Base-by-base conservation (phyloP, 2,329 filamentous ascomycete genomes). In the Nigrospora sphaerica region DNA sequence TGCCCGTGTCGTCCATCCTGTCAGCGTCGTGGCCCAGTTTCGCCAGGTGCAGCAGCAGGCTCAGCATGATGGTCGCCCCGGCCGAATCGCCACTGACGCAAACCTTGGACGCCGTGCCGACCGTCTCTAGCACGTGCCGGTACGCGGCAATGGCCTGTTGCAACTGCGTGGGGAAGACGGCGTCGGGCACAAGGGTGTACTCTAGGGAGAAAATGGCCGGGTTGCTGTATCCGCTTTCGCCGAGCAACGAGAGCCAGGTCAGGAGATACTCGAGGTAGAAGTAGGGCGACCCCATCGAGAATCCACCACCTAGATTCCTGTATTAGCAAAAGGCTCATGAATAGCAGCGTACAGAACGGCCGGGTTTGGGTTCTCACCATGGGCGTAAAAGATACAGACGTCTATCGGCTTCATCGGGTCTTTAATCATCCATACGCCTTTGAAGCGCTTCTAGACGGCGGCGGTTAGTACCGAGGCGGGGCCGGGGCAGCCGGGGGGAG, bases 241-340 rank as follows among this genome's bases (percentile, higher is more conserved):
- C 73, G 35, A 95, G 72, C 16, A 89, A 67, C 38, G 74, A 71
- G 12, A 87, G 69, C 83, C 85, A 89, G 10, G 81, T 78, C 45
- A 92, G 69, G 3, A 95, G 72, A 54, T 92, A 93, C 57, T 95
- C 89, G 33, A 91, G 77, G 62, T 95, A 95, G 63, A 95, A 95
- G 67, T 86, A 86, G 16, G 77, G 73, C 12, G 86, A 89, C 3
- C 88, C 89, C 83, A 95, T 87, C 7, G 81, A 80, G 62, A 95
- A 93, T 1, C 89, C 89, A 18, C 89, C 89, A 14, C 86, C 82
- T 86, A 48, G 5, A 35, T 28, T 28, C 23, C 5, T 10, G 23
- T 28, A 28, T 28, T 2, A 28, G 23, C 23, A 6, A 28, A 28
- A 28, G 23, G 23, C 23, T 9, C 23, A 28, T 10, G 23, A 43